These are phyloP conservation scores for Thielaviopsis musarum DNA, from an alignment of 2,329 filamentous ascomycete genomes.

Conservation along the genomic window DNA sequence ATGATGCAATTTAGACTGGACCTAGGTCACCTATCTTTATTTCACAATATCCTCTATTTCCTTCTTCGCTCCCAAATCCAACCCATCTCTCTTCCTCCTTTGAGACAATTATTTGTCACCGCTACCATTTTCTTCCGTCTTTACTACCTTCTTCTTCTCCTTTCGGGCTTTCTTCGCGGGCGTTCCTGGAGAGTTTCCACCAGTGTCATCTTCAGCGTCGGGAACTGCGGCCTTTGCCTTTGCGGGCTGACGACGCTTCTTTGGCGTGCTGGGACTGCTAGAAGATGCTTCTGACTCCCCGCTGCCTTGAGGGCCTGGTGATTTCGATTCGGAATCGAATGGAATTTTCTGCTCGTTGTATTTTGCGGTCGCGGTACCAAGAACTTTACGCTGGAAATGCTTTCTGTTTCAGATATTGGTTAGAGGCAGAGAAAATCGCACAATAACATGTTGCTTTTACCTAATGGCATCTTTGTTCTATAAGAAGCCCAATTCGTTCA, in stretches of 20 bases:
- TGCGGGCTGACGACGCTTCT: background rate
- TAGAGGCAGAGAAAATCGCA: background rate
- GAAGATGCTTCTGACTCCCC: too few species aligned
- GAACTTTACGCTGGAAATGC: background rate
- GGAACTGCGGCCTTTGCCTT: background rate
- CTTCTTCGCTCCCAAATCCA: too few species aligned
- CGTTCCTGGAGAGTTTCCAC: background rate
- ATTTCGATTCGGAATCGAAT: too few species aligned
- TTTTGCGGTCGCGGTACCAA: too few species aligned
- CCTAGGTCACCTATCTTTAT: too few species aligned
- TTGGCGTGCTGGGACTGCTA: background rate
- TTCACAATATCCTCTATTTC: too few species aligned
- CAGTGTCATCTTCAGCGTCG: background rate
- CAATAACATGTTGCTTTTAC: background rate
- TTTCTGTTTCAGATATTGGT: background rate
- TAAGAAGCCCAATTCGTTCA: background rate
- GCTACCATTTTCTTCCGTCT: background rate
- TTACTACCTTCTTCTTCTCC: background rate
- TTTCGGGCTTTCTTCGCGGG: background rate
- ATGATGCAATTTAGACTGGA: too few species aligned
- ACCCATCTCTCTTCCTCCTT: background rate
- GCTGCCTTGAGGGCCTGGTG: too few species aligned
- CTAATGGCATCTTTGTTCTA: background rate
- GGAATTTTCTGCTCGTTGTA: too few species aligned
- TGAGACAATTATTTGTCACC: too few species aligned